Evolutionary conservation across 352 stramenopile genomes (phyloP).

Genomic region (Globisporangium apiculatum): DNA sequence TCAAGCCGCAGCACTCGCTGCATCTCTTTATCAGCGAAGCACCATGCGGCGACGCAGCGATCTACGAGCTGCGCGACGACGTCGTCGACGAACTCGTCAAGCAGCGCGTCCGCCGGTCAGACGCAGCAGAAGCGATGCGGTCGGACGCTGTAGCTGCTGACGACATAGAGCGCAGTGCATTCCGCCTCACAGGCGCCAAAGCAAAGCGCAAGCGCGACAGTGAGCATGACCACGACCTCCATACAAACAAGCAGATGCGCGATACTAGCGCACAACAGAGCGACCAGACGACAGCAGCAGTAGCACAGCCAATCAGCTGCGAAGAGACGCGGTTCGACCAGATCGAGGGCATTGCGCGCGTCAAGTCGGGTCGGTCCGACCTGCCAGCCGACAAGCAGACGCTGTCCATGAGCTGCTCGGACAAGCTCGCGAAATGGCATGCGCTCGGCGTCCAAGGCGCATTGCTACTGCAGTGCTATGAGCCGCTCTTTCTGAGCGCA

Average conservation of each 20-base stretch:
- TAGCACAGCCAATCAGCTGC: background rate
- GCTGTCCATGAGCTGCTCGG: slow-evolving; percentile 90
- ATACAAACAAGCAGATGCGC: background rate
- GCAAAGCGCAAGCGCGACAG: slow-evolving; percentile 22
- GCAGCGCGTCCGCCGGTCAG: slow-evolving; percentile 20
- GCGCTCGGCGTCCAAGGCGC: slow-evolving; percentile 76
- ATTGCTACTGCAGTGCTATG: slow-evolving; percentile 59
- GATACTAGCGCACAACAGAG: background rate
- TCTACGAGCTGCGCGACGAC: slow-evolving; percentile 81
- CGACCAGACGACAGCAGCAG: background rate
- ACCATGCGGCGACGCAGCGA: slow-evolving; percentile 91
- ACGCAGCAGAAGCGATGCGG: background rate
- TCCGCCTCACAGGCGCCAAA: slow-evolving; percentile 67
- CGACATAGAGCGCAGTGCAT: slow-evolving; percentile 26
- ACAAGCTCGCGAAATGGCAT: slow-evolving; percentile 90
- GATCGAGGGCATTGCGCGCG: slow-evolving; percentile 62
- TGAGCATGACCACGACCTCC: background rate
- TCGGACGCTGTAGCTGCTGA: background rate
- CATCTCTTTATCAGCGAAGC: slow-evolving; percentile 91
- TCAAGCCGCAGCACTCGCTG: slow-evolving; percentile 60
- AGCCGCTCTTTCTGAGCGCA: slow-evolving; percentile 39
- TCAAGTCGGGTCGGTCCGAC: slow-evolving; percentile 92
- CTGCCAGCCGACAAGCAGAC: slow-evolving; percentile 80
- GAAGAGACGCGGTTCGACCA: slow-evolving; percentile 60
- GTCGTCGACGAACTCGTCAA: slow-evolving; percentile 59